A percentile compares a stretch with the other conserved stretches of the same genome.
phyloP scores from a whole-genome alignment of 257 asterid genomes.

The Solanum sparsipilum region DNA sequence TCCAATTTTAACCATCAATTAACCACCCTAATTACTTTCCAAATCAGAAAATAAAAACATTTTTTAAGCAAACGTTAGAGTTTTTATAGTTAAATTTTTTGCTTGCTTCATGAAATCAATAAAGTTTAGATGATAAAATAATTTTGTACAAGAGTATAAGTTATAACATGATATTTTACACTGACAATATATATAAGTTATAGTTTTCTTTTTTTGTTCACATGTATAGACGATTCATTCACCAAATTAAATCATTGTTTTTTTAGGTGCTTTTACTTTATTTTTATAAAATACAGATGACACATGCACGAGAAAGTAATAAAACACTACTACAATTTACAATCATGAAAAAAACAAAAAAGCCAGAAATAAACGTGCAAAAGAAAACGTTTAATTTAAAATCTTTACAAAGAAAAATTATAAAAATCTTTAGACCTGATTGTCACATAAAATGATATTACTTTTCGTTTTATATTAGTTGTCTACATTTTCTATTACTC shows the following conservation, averaged over 20 bases:
- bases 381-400: not conserved
- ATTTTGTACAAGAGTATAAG: not conserved
- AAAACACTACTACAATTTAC: not conserved
- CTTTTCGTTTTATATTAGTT: not conserved
- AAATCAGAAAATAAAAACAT: not conserved
- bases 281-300: not conserved
- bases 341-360: not conserved
- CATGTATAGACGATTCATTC: not conserved
- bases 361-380: not conserved
- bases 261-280: not conserved
- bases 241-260: not conserved
- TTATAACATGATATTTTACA: not conserved
- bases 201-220: not conserved
- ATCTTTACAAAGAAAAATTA: not conserved
- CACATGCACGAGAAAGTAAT: not conserved
- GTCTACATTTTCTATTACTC: not conserved
- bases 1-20: not conserved
- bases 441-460: not conserved
- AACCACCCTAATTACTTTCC: not conserved
- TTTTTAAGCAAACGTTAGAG: not conserved
- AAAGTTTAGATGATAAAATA: not conserved
- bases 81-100: not conserved
- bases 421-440: not conserved
- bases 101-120: not conserved
- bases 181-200: not conserved